Evolutionary conservation across 2,329 filamentous ascomycete species (phyloP), one percentile per base, ranked within the genome.

Genomic region (Arthrobotrys megalospora): DNA sequence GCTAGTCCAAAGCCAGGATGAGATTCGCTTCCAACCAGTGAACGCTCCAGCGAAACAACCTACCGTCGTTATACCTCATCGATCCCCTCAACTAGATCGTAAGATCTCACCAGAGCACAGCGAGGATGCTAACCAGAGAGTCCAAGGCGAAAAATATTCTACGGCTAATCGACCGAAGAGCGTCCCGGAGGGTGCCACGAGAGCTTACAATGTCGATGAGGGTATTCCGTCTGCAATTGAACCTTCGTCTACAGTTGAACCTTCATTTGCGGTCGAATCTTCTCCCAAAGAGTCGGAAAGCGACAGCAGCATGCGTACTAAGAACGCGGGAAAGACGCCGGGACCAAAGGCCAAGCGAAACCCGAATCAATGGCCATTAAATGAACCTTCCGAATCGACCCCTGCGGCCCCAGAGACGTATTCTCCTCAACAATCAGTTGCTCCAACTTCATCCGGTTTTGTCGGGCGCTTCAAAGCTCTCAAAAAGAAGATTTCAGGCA

Each of bases 271-370:
- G 6, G 10, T 11, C 24, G 19, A n/a, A 8, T 5, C 12, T 32
- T 41, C 45, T 0, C 21, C 63, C 2, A 60, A 36, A 38, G 50
- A 50, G 3, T 19, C 12, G 6, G 70, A 19, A 24, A 58, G 41
- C 28, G 63, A 47, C 8, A 58, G n/a, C 16, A 24, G 19, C 16
- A 69, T 64, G 34, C 64, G 48, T 32, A 66, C 53, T 6, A 76
- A 69, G 47, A 69, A 76, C 10, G 71, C 71, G 4, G 71, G 64
- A 12, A 76, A 68, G 55, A 76, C 71, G 10, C 71, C 71, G 32
- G 64, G 60, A 2, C 58, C 32, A 14, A 36, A 41, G n/a, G 1
- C 11, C 50, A 32, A 24, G 8, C 45, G 45, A 48, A 24, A 8
- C 45, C 10, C 45, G 10, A 28, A 28, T 28, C 24, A 28, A 28